phyloP scores from a whole-genome alignment of 495 filamentous ascomycete genomes.

The Sporormia fimetaria region DNA sequence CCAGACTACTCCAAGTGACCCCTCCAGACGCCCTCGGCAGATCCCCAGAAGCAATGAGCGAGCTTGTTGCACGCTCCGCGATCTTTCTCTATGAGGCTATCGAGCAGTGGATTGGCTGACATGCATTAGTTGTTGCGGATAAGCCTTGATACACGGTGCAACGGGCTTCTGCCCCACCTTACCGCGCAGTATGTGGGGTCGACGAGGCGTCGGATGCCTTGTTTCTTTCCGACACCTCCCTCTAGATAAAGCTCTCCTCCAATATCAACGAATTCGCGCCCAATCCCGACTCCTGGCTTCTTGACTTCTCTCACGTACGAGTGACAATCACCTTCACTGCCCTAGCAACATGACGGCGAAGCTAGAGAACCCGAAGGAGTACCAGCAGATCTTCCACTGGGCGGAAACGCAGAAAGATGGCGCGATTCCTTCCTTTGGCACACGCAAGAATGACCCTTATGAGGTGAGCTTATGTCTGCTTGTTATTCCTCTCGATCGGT shows the following conservation, averaged over 20 bases:
- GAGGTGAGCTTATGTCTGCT: conserved; percentile 33
- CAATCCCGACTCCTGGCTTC: no score
- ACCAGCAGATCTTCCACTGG: conserved; percentile 49
- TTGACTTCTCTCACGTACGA: conserved; percentile 2
- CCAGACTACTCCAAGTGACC: conserved; percentile 1
- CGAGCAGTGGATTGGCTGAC: no score
- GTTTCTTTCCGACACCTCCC: no score
- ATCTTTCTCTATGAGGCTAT: no score
- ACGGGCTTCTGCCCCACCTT: conserved; percentile 16
- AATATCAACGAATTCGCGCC: no score
- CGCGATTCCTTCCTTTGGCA: conserved; percentile 15
- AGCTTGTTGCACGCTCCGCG: no score
- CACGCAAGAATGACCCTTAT: conserved; percentile 42
- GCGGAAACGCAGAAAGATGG: conserved; percentile 42
- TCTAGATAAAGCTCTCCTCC: no score
- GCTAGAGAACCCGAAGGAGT: conserved; percentile 33
- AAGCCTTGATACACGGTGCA: no score
- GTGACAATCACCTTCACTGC: neutral
- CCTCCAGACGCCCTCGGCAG: conserved; percentile 19
- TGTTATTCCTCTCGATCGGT: neutral
- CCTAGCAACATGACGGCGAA: conserved; percentile 11
- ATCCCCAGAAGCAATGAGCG: no score
- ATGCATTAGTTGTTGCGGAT: no score
- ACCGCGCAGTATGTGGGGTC: conserved; percentile 13
- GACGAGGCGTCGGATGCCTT: no score